Conservation (phyloP, 257 asterid genomes). For the Solanum chilense region DNA sequence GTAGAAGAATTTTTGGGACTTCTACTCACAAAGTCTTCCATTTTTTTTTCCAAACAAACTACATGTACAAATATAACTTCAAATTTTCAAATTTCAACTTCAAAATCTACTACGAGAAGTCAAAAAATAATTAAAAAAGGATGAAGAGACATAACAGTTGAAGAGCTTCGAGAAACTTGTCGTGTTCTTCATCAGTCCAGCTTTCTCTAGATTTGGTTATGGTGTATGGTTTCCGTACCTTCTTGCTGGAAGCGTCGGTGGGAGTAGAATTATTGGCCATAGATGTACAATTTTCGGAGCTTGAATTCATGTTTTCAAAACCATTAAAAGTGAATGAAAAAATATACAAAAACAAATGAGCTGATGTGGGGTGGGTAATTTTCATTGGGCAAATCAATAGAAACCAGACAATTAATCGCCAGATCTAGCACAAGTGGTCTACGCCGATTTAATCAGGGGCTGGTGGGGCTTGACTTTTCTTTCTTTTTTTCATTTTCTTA, state of each 20-base stretch:
- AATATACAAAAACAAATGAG: background rate
- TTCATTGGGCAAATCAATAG: background rate
- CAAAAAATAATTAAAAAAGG: background rate
- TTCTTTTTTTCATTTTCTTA: too few relatives aligned
- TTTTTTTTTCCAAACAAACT: too few relatives aligned
- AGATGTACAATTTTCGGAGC: conserved; percentile 25
- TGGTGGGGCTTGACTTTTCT: background rate
- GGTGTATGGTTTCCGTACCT: conserved; percentile 75
- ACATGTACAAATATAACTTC: background rate
- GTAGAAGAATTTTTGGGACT: too few relatives aligned
- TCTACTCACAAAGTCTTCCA: background rate
- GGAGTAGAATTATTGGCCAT: conserved; percentile 6
- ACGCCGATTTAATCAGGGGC: background rate
- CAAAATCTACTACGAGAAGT: background rate
- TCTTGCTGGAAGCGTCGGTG: conserved; percentile 46
- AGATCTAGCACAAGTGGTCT: background rate
- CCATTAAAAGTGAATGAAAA: background rate
- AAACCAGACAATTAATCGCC: conserved; percentile 20
- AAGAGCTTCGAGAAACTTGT: conserved; percentile 85
- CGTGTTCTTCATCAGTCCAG: conserved; percentile 92
- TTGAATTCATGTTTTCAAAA: conserved; percentile 26
- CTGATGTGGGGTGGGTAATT: background rate
- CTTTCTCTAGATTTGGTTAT: conserved; percentile 85
- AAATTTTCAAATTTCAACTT: too few relatives aligned
- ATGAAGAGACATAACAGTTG: conserved; percentile 43